Base-by-base conservation (phyloP, 345 rosid genomes). In the Linum usitatissimum region DNA sequence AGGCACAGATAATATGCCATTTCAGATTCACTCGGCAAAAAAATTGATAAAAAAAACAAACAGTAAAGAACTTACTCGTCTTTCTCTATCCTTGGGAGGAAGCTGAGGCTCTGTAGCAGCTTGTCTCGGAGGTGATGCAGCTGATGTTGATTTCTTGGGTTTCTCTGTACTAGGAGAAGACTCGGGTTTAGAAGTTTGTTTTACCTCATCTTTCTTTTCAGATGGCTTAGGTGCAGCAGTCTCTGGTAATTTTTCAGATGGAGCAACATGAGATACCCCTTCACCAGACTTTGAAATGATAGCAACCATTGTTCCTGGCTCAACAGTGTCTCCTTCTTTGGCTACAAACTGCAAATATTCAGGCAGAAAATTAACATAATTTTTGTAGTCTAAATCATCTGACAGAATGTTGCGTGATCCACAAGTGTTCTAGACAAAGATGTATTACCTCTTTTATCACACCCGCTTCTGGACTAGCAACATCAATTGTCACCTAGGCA, bases 41-140 rank as follows among this genome's bases (percentile, higher is more conserved):
- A 10, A 10, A 45, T 12, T 34, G 38, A 45, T 45, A 45, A 10
- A 45, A 13, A 45, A 10, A 17, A 45, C 14, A 1, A 10, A 45
- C 36, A 30, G 17, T 53, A 30, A 53, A 65, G 48, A 12, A 62
- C 90, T 68, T 79, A 90, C 99, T 56, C 97, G 77, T 84, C 97
- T 90, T 82, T 93, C 99, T 69, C 92, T 82, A 30, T 90, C 99
- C 79, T 93, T 93, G 3, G 99, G 99, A 36, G 99, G 99, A 63
- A 94, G 97, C 72, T 87, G 90, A 9, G 99, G 97, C 69, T 90
- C 99, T 36, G 84, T 73, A 8, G 96, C 89, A 66, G 90, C 76
- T 30, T 63, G 77, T 62, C 79, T 84, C 51, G 90, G 71, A 38
- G 96, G 82, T 62, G 92, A 79, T 1, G 84, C 63, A 64, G 87